These are phyloP conservation scores for Aureoboletus auriporus DNA, from an alignment of 768 basidiomycete species.

Conservation along the genomic window DNA sequence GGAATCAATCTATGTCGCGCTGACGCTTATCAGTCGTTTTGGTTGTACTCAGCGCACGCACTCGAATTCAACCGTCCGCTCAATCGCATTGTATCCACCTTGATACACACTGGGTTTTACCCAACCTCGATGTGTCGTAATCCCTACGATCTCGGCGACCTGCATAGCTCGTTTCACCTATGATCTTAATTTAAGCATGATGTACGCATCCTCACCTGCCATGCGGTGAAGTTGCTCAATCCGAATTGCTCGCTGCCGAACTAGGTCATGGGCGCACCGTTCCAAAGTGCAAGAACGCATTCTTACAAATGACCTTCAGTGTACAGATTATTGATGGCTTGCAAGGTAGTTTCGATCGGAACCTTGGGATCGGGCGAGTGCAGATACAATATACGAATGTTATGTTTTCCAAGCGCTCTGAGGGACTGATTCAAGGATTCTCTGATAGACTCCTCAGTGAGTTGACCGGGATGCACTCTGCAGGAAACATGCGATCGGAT, in stretches of 20 bases:
- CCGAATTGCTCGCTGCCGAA: slow-evolving; percentile 12
- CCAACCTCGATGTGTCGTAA: slow-evolving; percentile 42
- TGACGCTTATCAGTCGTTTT: background rate
- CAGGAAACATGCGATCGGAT: background rate
- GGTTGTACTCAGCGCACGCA: background rate
- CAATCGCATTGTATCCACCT: slow-evolving; percentile 43
- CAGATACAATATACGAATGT: slow-evolving; percentile 33
- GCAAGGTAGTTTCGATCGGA: slow-evolving; percentile 43
- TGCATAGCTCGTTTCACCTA: slow-evolving; percentile 4
- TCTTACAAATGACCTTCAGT: slow-evolving; percentile 50
- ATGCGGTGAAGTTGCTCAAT: slow-evolving; percentile 21
- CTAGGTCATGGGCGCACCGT: too few relatives aligned
- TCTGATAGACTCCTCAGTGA: slow-evolving; percentile 7
- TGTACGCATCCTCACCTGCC: slow-evolving; percentile 27
- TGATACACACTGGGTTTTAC: slow-evolving; percentile 50
- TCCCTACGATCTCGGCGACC: slow-evolving; percentile 43
- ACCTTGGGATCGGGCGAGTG: slow-evolving; percentile 43
- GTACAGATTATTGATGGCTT: slow-evolving; percentile 43
- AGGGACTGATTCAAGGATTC: slow-evolving; percentile 13
- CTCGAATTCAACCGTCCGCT: slow-evolving; percentile 37
- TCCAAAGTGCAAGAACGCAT: background rate
- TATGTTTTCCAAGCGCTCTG: slow-evolving; percentile 7
- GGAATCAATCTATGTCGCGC: slow-evolving; percentile 32
- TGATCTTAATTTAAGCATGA: background rate
- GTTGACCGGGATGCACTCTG: slow-evolving; percentile 8